Conservation (phyloP, 1,284 basidiomycete genomes). For the Pholiota adiposa region DNA sequence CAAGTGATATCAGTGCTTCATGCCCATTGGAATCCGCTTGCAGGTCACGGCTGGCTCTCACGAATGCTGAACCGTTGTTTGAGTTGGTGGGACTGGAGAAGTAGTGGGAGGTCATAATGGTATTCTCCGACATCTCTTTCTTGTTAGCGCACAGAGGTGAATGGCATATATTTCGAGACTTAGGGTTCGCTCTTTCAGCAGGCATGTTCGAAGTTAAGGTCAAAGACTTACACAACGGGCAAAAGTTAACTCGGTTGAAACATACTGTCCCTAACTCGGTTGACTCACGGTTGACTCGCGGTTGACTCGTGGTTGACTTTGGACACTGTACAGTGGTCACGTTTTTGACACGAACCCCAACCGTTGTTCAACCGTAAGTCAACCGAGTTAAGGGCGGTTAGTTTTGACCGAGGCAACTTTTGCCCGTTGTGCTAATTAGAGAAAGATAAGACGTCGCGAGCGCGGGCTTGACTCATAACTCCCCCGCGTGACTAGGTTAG, state of each 20-base stretch:
- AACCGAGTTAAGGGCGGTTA: too few species aligned
- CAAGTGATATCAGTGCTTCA: not conserved
- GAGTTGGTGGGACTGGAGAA: not conserved
- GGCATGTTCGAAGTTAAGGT: constrained; percentile 2
- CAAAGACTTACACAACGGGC: not conserved
- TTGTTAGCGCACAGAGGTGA: not conserved
- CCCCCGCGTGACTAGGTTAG: constrained; percentile 5
- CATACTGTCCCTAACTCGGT: too few species aligned
- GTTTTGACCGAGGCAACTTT: too few species aligned
- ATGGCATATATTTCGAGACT: not conserved
- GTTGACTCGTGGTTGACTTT: too few species aligned
- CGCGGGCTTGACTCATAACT: not conserved
- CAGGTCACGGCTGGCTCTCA: not conserved
- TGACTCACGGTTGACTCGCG: too few species aligned
- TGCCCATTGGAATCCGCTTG: not conserved
- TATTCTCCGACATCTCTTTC: not conserved
- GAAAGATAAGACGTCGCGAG: too few species aligned
- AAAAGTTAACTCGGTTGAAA: too few species aligned
- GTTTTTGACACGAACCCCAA: too few species aligned
- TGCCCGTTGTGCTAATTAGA: too few species aligned
- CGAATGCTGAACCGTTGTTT: not conserved
- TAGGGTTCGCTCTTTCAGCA: not conserved
- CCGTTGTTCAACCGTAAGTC: too few species aligned
- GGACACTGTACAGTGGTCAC: too few species aligned
- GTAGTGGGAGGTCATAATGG: not conserved